Conservation (phyloP, 116 monocot genomes). For the Dioscorea cayenensis region DNA sequence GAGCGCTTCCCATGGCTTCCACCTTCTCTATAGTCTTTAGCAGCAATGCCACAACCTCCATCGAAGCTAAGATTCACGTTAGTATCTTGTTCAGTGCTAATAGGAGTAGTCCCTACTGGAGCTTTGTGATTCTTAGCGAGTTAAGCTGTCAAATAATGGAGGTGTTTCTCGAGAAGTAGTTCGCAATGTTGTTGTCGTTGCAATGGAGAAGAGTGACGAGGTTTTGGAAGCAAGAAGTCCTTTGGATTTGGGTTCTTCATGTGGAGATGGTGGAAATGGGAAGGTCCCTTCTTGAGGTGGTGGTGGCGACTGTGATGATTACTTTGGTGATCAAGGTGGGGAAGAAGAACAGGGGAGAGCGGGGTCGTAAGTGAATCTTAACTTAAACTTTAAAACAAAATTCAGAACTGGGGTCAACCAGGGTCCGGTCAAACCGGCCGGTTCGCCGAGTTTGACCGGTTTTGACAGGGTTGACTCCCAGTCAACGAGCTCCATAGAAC, state of each 20-base stretch:
- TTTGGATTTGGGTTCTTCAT: not conserved
- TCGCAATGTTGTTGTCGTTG: not conserved
- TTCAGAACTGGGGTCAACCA: no score
- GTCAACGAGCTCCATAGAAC: no score
- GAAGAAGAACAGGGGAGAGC: slow-evolving; percentile 23
- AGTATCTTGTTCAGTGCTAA: not conserved
- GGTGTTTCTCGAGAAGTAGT: no score
- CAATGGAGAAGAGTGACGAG: not conserved
- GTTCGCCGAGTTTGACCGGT: no score
- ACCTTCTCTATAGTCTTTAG: not conserved
- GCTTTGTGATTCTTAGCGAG: not conserved
- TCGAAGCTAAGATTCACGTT: no score
- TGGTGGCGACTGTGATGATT: slow-evolving; percentile 1
- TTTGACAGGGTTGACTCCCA: no score
- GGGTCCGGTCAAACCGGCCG: no score
- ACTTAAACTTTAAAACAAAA: no score
- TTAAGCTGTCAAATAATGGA: not conserved
- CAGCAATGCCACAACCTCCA: not conserved
- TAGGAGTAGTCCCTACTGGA: not conserved
- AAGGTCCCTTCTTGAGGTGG: slow-evolving; percentile 21
- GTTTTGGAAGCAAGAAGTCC: not conserved
- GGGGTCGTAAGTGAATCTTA: no score
- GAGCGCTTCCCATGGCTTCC: not conserved
- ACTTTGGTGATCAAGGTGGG: slow-evolving; percentile 3
- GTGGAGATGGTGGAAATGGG: slow-evolving; percentile 12